These are phyloP conservation scores for Alternaria panax DNA, from an alignment of 2,329 filamentous ascomycete species.

Conservation along the genomic window DNA sequence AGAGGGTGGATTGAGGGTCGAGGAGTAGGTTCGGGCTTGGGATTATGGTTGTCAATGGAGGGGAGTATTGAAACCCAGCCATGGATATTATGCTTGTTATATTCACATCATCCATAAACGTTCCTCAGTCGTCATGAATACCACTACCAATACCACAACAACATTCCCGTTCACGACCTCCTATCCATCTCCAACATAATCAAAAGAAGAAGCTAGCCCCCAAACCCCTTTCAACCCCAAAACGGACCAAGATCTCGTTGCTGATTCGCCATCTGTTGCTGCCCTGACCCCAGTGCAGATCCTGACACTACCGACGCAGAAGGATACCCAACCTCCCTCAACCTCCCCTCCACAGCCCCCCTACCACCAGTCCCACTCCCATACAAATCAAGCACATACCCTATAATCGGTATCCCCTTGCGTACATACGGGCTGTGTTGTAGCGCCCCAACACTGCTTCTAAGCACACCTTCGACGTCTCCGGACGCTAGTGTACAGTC, in stretches of 20 bases:
- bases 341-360: conserved; percentile 1
- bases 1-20: background rate
- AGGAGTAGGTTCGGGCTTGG: background rate
- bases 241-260: conserved; percentile 35
- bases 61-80: background rate
- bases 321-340: conserved; percentile 35
- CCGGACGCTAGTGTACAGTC: conserved; percentile 20
- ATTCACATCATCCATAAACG: no score
- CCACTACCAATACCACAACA: background rate
- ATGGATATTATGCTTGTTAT: background rate
- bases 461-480: conserved; percentile 21
- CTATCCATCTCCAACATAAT: no score
- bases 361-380: background rate
- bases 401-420: conserved; percentile 27
- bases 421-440: conserved; percentile 21
- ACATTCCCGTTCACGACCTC: no score
- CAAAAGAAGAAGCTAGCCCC: background rate
- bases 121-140: background rate
- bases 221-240: conserved; percentile 7
- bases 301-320: background rate
- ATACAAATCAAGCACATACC: conserved; percentile 27
- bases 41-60: background rate
- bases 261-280: conserved; percentile 16
- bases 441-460: conserved; percentile 20
- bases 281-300: background rate